Percentiles rank a stretch among this genome's conserved stretches.
phyloP scores from a whole-genome alignment of 495 filamentous ascomycete species.

The Xylaria flabelliformis region DNA sequence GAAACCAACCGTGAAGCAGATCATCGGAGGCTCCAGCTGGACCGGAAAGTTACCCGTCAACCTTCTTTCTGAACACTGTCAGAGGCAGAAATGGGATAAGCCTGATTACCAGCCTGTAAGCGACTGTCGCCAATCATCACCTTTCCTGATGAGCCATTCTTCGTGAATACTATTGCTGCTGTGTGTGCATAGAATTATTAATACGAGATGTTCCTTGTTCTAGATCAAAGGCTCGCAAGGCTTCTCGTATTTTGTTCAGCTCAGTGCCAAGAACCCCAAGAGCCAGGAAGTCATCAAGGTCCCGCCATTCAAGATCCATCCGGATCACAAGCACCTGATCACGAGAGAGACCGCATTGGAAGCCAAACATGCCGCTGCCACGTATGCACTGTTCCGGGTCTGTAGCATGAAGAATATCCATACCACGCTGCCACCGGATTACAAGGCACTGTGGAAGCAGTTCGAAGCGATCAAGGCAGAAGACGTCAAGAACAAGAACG shows the following conservation, averaged over 20 bases:
- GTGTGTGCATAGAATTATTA: slow-evolving; percentile 29
- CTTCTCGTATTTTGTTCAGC: slow-evolving; percentile 77
- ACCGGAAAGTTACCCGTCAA: slow-evolving; percentile 95
- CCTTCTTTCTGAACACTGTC: slow-evolving; percentile 90
- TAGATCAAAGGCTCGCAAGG: slow-evolving; percentile 58
- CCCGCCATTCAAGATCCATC: slow-evolving; percentile 82
- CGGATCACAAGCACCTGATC: slow-evolving; percentile 70
- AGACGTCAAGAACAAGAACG: slow-evolving; percentile 75
- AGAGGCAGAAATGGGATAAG: slow-evolving; percentile 93
- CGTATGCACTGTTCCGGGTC: slow-evolving; percentile 87
- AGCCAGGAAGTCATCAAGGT: slow-evolving; percentile 76
- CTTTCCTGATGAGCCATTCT: too few species aligned
- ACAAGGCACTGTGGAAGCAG: slow-evolving; percentile 86
- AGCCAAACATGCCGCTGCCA: slow-evolving; percentile 89
- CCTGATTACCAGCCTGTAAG: slow-evolving; percentile 78
- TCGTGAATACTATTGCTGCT: too few species aligned
- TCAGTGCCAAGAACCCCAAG: slow-evolving; percentile 81
- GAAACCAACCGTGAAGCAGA: slow-evolving; percentile 79
- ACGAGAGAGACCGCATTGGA: slow-evolving; percentile 78
- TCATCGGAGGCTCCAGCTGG: slow-evolving; percentile 96
- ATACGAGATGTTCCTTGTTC: slow-evolving; percentile 30
- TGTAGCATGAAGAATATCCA: slow-evolving; percentile 94
- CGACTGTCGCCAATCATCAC: slow-evolving; percentile 18
- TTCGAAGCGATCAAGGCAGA: slow-evolving; percentile 79
- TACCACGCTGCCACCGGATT: slow-evolving; percentile 90